Evolutionary conservation across 192 early-diverging fungal species (phyloP).

Genomic region (Coemansia furcata): DNA sequence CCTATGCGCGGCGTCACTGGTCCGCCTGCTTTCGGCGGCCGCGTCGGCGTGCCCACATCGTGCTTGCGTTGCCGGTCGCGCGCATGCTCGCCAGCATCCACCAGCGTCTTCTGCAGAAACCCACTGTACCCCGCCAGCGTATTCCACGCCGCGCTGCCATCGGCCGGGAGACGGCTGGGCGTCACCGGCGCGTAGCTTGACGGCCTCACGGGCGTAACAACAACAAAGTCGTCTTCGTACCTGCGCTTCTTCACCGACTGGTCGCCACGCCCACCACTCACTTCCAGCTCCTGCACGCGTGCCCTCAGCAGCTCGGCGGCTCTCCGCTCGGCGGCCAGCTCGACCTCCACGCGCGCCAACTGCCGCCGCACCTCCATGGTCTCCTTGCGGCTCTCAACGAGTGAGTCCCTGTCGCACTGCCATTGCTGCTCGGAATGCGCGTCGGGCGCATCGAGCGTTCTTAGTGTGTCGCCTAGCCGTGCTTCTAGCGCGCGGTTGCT

Average conservation of each 20-base stretch:
- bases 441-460: slow-evolving; percentile 6
- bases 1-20: slow-evolving; percentile 27
- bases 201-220: neutral
- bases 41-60: neutral
- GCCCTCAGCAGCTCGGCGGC: neutral
- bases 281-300: slow-evolving; percentile 6
- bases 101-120: neutral
- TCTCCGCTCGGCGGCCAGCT: slow-evolving; percentile 3
- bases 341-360: neutral
- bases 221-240: neutral
- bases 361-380: neutral
- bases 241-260: slow-evolving; percentile 18
- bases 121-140: neutral
- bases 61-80: slow-evolving; percentile 14
- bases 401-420: slow-evolving; percentile 9
- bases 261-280: neutral
- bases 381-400: slow-evolving; percentile 13
- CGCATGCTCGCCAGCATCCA: slow-evolving; percentile 23
- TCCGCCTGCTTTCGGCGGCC: neutral
- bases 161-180: neutral
- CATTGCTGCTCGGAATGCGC: neutral
- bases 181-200: neutral
- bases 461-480: slow-evolving; percentile 13
- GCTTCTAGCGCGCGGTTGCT: slow-evolving; percentile 26
- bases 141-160: neutral